Evolutionary conservation across 495 filamentous ascomycete species (phyloP), one percentile per base, ranked within the genome.

Genomic region (Hypoxylon intermedium): DNA sequence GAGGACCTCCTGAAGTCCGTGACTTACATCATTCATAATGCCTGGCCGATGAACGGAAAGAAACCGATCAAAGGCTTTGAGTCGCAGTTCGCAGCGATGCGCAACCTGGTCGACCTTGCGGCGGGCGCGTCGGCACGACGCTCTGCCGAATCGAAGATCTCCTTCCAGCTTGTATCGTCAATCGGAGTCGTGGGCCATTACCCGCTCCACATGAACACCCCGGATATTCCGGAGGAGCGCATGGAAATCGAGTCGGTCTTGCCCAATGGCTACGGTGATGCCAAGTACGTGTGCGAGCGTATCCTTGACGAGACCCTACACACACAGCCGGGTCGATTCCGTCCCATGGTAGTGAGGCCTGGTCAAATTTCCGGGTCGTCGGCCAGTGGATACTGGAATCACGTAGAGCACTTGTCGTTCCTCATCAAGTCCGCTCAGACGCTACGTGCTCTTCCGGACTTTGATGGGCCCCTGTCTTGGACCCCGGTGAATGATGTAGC

Each of bases 1-100:
- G 36, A 70, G 6, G 15, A 40, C 1, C 70, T 85, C 1, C 33
- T 67, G 0, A 45, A 62, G 0, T 67, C 30, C n/a, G 79, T 79
- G 1, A 85, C 83, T 0, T 78, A 84, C 45, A 75, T 86, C n/a
- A 61, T 86, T 16, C 82, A 85, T 63, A 85, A 82, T 36, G 83
- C 80, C 1, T 85, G 81, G 82, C 81, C 79, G 0, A 85, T 86
- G 82, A 80, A 74, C 55, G 75, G 59, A 18, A 78, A 67, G 23
- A 67, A 77, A 1, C 69, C 75, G 0, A 19, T 86, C 0, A 58
- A 70, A 2, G 72, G 63, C 6, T 82, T 82, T 30, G 81, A 82
- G 51, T 42, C 74, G 0, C 82, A 85, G 50, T 83, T 87, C 54
- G 50, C 67, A 9, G 59, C 72, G 12, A 70, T 84, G 71, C 68